Evolutionary conservation across 1,284 basidiomycete genomes (phyloP).

Genomic region (Schizopora paradoxa): DNA sequence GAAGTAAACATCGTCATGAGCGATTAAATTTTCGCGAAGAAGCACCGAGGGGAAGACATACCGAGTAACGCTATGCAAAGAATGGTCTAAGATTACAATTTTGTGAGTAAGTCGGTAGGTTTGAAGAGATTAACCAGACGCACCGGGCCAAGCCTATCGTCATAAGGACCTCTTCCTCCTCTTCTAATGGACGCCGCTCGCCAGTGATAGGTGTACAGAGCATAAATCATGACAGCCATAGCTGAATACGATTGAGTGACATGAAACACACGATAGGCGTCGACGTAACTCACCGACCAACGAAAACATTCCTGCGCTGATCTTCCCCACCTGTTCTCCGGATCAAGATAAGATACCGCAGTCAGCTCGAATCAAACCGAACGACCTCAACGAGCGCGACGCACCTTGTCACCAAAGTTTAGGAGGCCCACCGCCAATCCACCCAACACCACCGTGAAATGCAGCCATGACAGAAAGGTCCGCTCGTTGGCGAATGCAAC

Average conservation of each 20-base stretch:
- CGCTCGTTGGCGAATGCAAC: slow-evolving; percentile 95
- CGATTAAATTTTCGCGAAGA: neutral
- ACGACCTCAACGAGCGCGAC: slow-evolving; percentile 3
- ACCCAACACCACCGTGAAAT: slow-evolving; percentile 92
- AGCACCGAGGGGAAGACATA: slow-evolving; percentile 34
- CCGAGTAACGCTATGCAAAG: slow-evolving; percentile 81
- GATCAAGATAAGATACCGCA: slow-evolving; percentile 1
- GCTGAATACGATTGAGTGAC: slow-evolving; percentile 59
- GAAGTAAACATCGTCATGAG: neutral
- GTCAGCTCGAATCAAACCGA: too few species aligned
- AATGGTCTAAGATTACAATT: slow-evolving; percentile 56
- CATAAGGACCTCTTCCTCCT: slow-evolving; percentile 92
- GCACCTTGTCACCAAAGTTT: slow-evolving; percentile 93
- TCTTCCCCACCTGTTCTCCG: slow-evolving; percentile 69
- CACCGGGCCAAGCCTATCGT: slow-evolving; percentile 87
- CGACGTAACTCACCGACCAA: slow-evolving; percentile 67
- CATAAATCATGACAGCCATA: slow-evolving; percentile 96
- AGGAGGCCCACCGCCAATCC: slow-evolving; percentile 93
- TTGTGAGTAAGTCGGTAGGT: slow-evolving; percentile 11
- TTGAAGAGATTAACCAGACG: slow-evolving; percentile 35
- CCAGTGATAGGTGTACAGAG: slow-evolving; percentile 94
- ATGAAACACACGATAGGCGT: too few species aligned
- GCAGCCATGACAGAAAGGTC: slow-evolving; percentile 94
- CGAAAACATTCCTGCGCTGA: slow-evolving; percentile 91
- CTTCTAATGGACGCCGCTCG: slow-evolving; percentile 89